A percentile compares a stretch with the other conserved stretches of the same genome.
These are phyloP conservation scores for Aspergillus calidoustus DNA, from an alignment of 2,329 filamentous ascomycete genomes.

Conservation along the genomic window DNA sequence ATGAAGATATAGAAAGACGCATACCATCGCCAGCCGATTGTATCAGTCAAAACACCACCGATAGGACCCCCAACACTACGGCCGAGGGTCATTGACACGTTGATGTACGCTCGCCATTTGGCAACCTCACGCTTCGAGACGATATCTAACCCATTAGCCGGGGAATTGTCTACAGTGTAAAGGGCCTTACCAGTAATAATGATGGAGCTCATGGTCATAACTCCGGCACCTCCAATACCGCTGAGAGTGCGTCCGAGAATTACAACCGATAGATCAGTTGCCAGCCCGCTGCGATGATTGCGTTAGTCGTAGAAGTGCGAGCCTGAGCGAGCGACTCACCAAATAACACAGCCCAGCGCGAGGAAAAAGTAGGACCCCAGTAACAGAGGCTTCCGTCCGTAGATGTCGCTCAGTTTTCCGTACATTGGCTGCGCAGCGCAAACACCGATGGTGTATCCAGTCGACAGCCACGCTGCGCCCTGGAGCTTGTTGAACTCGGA, in stretches of 20 bases:
- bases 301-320: too few species aligned
- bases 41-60: constrained; percentile 65
- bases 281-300: constrained; percentile 38
- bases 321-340: constrained; percentile 26
- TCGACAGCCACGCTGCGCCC: constrained; percentile 63
- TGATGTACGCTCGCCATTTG: constrained; percentile 56
- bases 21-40: constrained; percentile 69
- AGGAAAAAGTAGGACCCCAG: constrained; percentile 58
- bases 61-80: constrained; percentile 58
- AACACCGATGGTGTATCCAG: constrained; percentile 56
- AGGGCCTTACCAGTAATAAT: constrained; percentile 46
- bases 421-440: constrained; percentile 60
- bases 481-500: constrained; percentile 64
- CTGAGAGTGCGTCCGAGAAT: constrained; percentile 47
- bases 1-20: background rate
- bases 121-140: constrained; percentile 56
- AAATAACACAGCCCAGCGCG: constrained; percentile 49
- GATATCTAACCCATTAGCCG: constrained; percentile 41
- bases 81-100: constrained; percentile 56
- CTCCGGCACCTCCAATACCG: constrained; percentile 52
- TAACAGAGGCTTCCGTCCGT: constrained; percentile 58
- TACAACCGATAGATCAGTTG: constrained; percentile 43
- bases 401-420: constrained; percentile 63
- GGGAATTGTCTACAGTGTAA: background rate
- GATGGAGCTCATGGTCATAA: constrained; percentile 51